phyloP scores from a whole-genome alignment of 208 protist genomes.

The Trypanosoma vivax region DNA sequence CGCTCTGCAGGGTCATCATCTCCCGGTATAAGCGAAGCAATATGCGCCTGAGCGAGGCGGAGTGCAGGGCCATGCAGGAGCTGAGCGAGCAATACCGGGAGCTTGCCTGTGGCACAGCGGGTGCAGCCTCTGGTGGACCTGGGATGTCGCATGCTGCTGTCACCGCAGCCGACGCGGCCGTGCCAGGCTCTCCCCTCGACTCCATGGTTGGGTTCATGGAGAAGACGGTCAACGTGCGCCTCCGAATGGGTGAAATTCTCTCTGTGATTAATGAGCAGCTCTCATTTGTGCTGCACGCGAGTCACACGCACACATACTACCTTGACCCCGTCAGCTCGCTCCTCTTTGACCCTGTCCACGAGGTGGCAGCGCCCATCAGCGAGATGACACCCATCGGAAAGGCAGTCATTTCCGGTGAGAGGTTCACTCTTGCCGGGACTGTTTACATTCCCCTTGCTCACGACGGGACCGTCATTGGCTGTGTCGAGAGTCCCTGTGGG shows the following conservation, averaged over 20 bases:
- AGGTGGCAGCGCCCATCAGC: constrained; percentile 33
- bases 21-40: constrained; percentile 8
- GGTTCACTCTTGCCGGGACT: constrained; percentile 37
- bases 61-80: constrained; percentile 1
- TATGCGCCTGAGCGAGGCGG: constrained; percentile 5
- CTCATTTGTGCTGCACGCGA: no score
- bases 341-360: constrained; percentile 58
- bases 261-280: no score
- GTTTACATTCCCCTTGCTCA: constrained; percentile 57
- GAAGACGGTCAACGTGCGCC: no score
- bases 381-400: constrained; percentile 48
- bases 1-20: constrained; percentile 9
- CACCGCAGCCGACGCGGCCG: no score
- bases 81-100: neutral
- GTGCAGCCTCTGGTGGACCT: no score
- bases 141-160: no score
- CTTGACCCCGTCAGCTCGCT: constrained; percentile 37
- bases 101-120: neutral
- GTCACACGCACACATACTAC: no score
- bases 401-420: constrained; percentile 23
- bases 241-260: no score
- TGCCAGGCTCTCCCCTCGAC: no score
- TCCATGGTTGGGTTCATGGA: no score
- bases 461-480: constrained; percentile 40
- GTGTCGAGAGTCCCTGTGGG: constrained; percentile 42